Conservation (phyloP, 2,329 filamentous ascomycete genomes). For the Pseudovirgaria hyperparasitica region DNA sequence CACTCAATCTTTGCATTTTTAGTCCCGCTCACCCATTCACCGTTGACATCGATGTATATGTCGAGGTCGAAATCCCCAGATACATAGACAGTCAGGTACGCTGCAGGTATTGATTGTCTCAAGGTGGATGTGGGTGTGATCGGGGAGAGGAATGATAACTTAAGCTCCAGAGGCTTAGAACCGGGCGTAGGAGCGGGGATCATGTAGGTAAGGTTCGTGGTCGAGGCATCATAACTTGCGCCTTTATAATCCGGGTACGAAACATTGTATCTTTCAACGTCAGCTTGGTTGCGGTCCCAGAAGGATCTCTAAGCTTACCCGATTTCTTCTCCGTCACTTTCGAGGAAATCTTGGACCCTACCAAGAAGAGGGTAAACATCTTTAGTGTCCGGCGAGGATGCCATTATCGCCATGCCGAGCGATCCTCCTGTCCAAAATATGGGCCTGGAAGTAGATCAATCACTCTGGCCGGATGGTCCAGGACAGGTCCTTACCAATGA, state of each 20-base stretch:
- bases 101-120: slow-evolving; percentile 69
- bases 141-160: slow-evolving; percentile 60
- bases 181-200: slow-evolving; percentile 34
- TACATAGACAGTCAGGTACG: slow-evolving; percentile 61
- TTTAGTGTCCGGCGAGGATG: slow-evolving; percentile 45
- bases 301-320: slow-evolving; percentile 19
- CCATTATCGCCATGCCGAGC: slow-evolving; percentile 51
- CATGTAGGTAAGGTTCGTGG: slow-evolving; percentile 54
- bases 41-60: slow-evolving; percentile 36
- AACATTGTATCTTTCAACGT: slow-evolving; percentile 37
- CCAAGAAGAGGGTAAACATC: slow-evolving; percentile 53
- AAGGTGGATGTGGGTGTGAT: slow-evolving; percentile 72
- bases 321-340: slow-evolving; percentile 18
- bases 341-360: slow-evolving; percentile 51
- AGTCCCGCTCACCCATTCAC: slow-evolving; percentile 71
- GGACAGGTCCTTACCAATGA: too few relatives aligned
- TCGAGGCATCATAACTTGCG: slow-evolving; percentile 54
- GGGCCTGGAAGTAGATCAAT: too few relatives aligned
- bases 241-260: slow-evolving; percentile 47
- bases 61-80: slow-evolving; percentile 46
- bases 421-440: slow-evolving; percentile 65
- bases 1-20: slow-evolving; percentile 57
- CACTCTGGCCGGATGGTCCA: too few relatives aligned
- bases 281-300: neutral
- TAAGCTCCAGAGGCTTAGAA: slow-evolving; percentile 37